These are phyloP conservation scores for Globisporangium nunn DNA, from an alignment of 352 stramenopile genomes.

Conservation along the genomic window DNA sequence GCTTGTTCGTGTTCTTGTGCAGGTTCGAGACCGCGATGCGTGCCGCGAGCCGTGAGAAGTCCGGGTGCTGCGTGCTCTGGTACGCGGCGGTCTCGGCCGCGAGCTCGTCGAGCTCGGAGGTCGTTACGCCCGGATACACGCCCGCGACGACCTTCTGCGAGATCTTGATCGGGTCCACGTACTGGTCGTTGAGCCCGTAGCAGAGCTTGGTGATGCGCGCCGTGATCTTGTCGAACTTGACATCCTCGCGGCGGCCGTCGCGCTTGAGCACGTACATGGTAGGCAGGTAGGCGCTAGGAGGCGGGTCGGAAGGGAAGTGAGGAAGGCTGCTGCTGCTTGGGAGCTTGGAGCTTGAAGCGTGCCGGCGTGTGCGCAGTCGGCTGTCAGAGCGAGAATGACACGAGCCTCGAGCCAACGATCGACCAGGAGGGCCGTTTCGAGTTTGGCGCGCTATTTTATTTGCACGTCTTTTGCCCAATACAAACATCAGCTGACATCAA, in stretches of 20 bases:
- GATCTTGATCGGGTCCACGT: conserved; percentile 95
- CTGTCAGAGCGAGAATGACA: neutral
- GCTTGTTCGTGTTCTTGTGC: conserved; percentile 98
- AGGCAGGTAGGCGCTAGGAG: neutral
- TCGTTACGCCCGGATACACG: conserved; percentile 98
- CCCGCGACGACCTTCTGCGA: conserved; percentile 99
- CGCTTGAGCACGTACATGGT: conserved; percentile 95
- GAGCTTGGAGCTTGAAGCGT: too few species aligned
- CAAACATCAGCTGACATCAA: neutral
- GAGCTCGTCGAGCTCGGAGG: conserved; percentile 97
- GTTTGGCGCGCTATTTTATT: neutral
- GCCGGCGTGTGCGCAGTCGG: neutral
- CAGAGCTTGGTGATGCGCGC: conserved; percentile 97
- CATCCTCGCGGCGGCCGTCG: conserved; percentile 88
- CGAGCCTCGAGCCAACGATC: neutral
- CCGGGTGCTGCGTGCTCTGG: conserved; percentile 95
- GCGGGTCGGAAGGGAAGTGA: neutral
- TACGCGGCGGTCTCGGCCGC: conserved; percentile 97
- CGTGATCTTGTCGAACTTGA: conserved; percentile 99
- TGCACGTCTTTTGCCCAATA: neutral
- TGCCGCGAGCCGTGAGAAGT: conserved; percentile 97
- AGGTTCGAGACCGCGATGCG: conserved; percentile 98
- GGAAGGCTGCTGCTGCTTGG: neutral
- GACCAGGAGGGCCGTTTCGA: neutral
- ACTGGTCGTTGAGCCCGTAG: conserved; percentile 96